These are phyloP conservation scores for Thermothelomyces thermophilus DNA, from an alignment of 2,329 filamentous ascomycete genomes.

Conservation along the genomic window DNA sequence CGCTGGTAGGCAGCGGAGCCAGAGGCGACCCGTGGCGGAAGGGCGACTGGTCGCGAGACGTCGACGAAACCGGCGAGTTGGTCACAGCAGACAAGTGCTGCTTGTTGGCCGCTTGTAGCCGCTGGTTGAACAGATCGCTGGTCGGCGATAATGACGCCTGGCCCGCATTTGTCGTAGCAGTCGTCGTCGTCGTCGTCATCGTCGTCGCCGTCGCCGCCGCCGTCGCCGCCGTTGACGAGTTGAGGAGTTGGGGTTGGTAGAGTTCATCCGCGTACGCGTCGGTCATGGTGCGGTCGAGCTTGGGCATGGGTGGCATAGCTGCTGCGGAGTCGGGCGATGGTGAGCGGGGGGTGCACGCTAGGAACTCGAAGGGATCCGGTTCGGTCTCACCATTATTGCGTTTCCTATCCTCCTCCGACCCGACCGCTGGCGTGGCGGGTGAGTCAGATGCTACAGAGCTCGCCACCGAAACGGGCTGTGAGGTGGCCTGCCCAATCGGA, in stretches of 20 bases:
- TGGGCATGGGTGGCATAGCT: conserved; percentile 57
- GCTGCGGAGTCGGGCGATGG: conserved; percentile 49
- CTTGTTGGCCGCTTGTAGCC: conserved; percentile 71
- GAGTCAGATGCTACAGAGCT: conserved; percentile 54
- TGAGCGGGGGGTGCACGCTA: conserved; percentile 57
- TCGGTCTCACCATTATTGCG: conserved; percentile 48
- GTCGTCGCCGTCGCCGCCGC: no score
- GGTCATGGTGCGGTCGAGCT: conserved; percentile 79
- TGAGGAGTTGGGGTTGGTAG: conserved; percentile 24
- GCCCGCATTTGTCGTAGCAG: conserved; percentile 30
- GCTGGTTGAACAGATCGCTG: conserved; percentile 63
- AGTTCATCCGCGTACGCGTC: conserved; percentile 74
- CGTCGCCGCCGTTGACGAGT: conserved; percentile 51
- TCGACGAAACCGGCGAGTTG: conserved; percentile 42
- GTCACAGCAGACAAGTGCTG: conserved; percentile 56
- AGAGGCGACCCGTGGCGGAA: conserved; percentile 68
- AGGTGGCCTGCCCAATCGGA: conserved; percentile 35
- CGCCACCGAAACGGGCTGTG: conserved; percentile 50
- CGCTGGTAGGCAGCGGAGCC: conserved; percentile 40
- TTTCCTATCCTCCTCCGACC: conserved; percentile 43
- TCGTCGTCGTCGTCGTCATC: no score
- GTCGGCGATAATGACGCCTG: conserved; percentile 44
- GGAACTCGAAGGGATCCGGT: conserved; percentile 15
- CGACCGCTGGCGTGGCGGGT: conserved; percentile 50
- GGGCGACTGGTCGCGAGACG: conserved; percentile 66